Conservation (phyloP, 2,329 filamentous ascomycete genomes). For the Microascus cirrosus region DNA sequence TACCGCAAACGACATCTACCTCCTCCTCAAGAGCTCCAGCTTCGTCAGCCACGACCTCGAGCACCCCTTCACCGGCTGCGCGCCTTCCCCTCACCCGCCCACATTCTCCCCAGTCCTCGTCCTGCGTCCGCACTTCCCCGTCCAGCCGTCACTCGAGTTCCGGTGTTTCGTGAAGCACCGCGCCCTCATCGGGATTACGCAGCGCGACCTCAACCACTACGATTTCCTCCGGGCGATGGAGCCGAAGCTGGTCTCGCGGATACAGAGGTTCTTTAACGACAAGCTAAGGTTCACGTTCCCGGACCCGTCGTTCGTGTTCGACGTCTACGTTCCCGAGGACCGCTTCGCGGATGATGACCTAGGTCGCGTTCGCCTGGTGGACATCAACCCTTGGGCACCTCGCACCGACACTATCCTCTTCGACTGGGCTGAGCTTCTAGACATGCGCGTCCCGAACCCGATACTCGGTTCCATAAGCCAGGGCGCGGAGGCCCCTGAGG, state of each 20-base stretch:
- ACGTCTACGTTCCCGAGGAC: constrained; percentile 76
- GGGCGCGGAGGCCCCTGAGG: constrained; percentile 15
- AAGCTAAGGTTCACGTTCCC: constrained; percentile 68
- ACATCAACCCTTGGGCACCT: constrained; percentile 90
- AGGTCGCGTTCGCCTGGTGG: constrained; percentile 71
- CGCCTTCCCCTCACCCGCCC: constrained; percentile 20
- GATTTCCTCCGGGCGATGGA: constrained; percentile 61
- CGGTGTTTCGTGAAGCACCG: constrained; percentile 85
- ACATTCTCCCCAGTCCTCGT: constrained; percentile 68
- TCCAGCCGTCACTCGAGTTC: constrained; percentile 89
- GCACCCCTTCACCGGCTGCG: constrained; percentile 75
- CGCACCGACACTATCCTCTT: constrained; percentile 85
- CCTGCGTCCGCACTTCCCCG: constrained; percentile 75
- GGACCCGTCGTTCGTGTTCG: constrained; percentile 76
- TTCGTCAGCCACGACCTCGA: constrained; percentile 92
- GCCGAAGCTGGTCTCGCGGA: constrained; percentile 53
- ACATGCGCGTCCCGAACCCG: constrained; percentile 50
- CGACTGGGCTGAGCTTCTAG: constrained; percentile 78
- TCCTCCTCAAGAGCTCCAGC: constrained; percentile 86
- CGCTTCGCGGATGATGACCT: constrained; percentile 45
- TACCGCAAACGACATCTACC: constrained; percentile 80
- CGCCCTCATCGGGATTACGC: constrained; percentile 69
- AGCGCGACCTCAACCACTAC: constrained; percentile 85
- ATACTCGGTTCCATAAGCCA: constrained; percentile 34
- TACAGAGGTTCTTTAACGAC: constrained; percentile 66